A percentile compares a stretch with the other conserved stretches of the same genome.
These are phyloP conservation scores for Imleria badia DNA, from an alignment of 768 basidiomycete species.

Conservation along the genomic window DNA sequence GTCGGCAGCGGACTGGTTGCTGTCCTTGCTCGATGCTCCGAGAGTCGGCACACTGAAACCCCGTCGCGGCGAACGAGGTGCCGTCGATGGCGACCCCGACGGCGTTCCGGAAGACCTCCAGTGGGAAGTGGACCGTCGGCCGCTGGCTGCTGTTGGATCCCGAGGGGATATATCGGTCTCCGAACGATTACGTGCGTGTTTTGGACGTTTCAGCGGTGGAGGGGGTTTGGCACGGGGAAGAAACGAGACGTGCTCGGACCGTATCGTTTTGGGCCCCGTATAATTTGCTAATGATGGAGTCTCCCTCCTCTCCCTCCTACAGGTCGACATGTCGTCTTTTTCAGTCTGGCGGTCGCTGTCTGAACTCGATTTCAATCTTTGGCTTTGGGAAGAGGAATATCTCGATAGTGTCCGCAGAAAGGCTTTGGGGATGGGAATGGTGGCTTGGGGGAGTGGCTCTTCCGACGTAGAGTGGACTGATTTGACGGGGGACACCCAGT, in stretches of 20 bases:
- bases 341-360: neutral
- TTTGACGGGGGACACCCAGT: neutral
- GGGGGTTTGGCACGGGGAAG: constrained; percentile 24
- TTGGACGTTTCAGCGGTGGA: constrained; percentile 8
- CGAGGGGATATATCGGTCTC: neutral
- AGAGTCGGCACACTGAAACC: neutral
- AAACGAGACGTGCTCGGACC: constrained; percentile 18
- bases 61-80: neutral
- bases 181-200: constrained; percentile 14
- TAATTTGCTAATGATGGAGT: neutral
- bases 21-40: neutral
- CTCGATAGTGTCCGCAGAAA: neutral
- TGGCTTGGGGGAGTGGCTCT: neutral
- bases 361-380: neutral
- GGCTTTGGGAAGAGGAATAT: neutral
- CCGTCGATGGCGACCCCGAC: neutral
- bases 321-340: neutral
- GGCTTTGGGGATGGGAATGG: neutral
- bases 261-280: neutral
- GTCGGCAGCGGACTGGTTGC: neutral
- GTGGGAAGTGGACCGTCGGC: neutral
- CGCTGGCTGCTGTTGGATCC: neutral
- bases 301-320: neutral
- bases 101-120: neutral
- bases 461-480: neutral